A percentile compares a stretch with the other conserved stretches of the same genome.
Evolutionary conservation across 2,329 filamentous ascomycete species (phyloP).

Genomic region (Fusarium sp.): DNA sequence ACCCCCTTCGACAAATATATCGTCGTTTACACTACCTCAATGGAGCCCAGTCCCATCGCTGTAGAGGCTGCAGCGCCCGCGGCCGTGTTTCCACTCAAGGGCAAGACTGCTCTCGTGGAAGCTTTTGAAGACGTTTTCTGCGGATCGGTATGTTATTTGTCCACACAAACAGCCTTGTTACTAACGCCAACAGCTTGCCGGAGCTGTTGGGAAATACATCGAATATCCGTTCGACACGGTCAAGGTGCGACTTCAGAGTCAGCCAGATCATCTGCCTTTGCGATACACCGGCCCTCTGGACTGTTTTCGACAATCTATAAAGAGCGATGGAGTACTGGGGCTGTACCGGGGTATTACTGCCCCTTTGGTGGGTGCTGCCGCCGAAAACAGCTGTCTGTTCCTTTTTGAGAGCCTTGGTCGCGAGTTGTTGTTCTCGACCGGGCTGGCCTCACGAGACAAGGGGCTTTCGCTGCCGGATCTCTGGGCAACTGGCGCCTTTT

Average conservation of each 20-base stretch:
- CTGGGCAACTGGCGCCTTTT: conserved; percentile 85
- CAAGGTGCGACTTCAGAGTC: conserved; percentile 97
- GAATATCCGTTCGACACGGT: conserved; percentile 99
- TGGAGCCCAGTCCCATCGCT: conserved; percentile 53
- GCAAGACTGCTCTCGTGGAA: conserved; percentile 68
- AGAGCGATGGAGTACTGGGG: conserved; percentile 82
- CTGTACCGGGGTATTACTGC: conserved; percentile 95
- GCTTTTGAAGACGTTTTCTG: conserved; percentile 90
- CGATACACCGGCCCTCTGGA: conserved; percentile 90
- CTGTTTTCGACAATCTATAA: conserved; percentile 91
- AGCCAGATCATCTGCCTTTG: conserved; percentile 86
- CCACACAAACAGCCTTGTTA: not conserved
- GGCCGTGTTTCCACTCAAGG: conserved; percentile 50
- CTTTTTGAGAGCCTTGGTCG: conserved; percentile 88
- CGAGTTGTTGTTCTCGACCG: conserved; percentile 72
- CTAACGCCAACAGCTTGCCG: conserved; percentile 73
- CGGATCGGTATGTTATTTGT: conserved; percentile 77
- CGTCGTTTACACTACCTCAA: conserved; percentile 21
- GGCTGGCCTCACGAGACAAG: conserved; percentile 65
- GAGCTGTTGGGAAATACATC: conserved; percentile 93
- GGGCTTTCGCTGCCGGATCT: conserved; percentile 83
- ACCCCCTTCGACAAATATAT: not conserved
- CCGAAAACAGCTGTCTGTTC: conserved; percentile 94
- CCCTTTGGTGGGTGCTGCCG: conserved; percentile 89
- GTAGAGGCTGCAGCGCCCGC: conserved; percentile 47